Conservation (phyloP, 352 stramenopile species). For the Stramenopiles sp. region DNA sequence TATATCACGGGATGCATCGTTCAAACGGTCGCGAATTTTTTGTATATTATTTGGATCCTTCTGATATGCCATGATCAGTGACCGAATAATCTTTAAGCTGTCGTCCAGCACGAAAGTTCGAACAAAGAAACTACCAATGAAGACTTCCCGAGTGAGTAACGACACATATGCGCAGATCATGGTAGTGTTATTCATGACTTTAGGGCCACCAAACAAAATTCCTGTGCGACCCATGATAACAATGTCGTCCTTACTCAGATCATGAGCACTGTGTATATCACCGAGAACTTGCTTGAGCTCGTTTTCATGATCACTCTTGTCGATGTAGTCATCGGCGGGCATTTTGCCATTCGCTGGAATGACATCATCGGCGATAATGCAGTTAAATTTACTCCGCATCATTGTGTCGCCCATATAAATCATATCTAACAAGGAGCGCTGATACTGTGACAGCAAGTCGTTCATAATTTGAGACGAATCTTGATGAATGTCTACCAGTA, state of each 20-base stretch:
- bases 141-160: not conserved
- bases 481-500: not conserved
- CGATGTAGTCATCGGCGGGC: not conserved
- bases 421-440: not conserved
- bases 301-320: not conserved
- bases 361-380: not conserved
- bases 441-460: not conserved
- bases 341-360: not conserved
- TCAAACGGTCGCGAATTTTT: not conserved
- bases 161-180: not conserved
- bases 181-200: not conserved
- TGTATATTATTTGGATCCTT: not conserved
- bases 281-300: constrained; percentile 5
- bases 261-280: not conserved
- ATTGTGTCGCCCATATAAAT: not conserved
- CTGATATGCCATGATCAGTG: not conserved
- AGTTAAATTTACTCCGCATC: not conserved
- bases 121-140: not conserved
- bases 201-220: not conserved
- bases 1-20: not conserved
- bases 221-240: not conserved
- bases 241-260: not conserved
- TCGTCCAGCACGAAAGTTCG: not conserved
- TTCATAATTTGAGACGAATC: constrained; percentile 1
- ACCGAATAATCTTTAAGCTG: not conserved